phyloP scores from a whole-genome alignment of 495 filamentous ascomycete genomes.

The Amniculicola lignicola region DNA sequence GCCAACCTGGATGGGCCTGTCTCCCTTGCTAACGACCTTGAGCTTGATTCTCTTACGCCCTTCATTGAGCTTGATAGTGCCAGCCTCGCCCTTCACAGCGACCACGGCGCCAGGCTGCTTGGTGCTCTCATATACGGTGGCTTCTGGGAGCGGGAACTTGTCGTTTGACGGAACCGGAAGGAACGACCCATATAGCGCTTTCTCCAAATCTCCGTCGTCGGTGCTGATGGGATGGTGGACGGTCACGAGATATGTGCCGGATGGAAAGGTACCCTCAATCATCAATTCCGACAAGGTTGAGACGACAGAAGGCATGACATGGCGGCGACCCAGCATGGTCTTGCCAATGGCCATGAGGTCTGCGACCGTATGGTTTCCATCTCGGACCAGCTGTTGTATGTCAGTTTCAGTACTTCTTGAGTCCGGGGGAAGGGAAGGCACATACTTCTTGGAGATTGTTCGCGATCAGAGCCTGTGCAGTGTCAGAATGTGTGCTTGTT shows the following conservation, averaged over 20 bases:
- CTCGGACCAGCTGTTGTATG: slow-evolving; percentile 73
- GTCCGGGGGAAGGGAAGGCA: background rate
- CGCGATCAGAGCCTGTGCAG: slow-evolving; percentile 77
- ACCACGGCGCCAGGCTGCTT: slow-evolving; percentile 80
- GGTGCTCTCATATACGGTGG: slow-evolving; percentile 58
- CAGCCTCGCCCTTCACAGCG: slow-evolving; percentile 56
- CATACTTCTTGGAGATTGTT: slow-evolving; percentile 82
- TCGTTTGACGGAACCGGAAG: slow-evolving; percentile 66
- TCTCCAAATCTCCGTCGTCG: slow-evolving; percentile 81
- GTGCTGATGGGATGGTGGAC: slow-evolving; percentile 85
- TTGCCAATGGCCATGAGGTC: slow-evolving; percentile 90
- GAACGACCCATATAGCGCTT: slow-evolving; percentile 89
- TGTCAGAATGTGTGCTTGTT: background rate
- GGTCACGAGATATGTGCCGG: slow-evolving; percentile 91
- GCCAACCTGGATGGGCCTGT: slow-evolving; percentile 87
- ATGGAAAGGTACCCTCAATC: slow-evolving; percentile 90
- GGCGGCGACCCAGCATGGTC: slow-evolving; percentile 89
- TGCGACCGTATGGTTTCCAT: slow-evolving; percentile 88
- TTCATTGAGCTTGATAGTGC: slow-evolving; percentile 64
- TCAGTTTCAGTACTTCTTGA: slow-evolving; percentile 5
- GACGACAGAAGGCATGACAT: slow-evolving; percentile 81
- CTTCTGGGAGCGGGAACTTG: slow-evolving; percentile 62
- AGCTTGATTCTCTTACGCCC: slow-evolving; percentile 71
- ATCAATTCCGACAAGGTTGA: slow-evolving; percentile 76
- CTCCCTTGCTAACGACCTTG: slow-evolving; percentile 79